Percentiles rank a stretch among this genome's conserved stretches.
Evolutionary conservation across 1,284 basidiomycete species (phyloP).

Genomic region (Cutaneotrichosporon cutaneum): DNA sequence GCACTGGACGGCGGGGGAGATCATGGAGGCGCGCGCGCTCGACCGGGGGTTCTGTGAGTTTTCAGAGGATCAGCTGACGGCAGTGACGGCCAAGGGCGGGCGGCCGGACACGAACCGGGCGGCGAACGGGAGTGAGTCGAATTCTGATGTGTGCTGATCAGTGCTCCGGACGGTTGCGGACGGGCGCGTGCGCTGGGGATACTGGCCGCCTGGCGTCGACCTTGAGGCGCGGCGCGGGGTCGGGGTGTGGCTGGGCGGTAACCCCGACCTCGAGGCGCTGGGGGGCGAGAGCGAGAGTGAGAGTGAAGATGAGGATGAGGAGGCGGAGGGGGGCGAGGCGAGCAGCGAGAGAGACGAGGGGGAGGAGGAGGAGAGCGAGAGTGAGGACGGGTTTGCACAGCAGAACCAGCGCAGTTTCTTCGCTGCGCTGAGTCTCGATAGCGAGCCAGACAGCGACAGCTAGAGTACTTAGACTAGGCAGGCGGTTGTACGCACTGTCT

Average conservation of each 20-base stretch:
- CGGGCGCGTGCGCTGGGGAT: slow-evolving; percentile 76
- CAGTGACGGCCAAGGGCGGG: slow-evolving; percentile 79
- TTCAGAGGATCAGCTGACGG: background rate
- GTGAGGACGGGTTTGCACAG: slow-evolving; percentile 23
- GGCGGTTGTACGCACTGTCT: too few species aligned
- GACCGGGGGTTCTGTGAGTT: slow-evolving; percentile 63
- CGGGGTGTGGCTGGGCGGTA: slow-evolving; percentile 18
- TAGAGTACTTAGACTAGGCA: background rate
- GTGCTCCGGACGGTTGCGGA: slow-evolving; percentile 76
- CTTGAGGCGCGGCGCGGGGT: slow-evolving; percentile 1
- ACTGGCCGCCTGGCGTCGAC: slow-evolving; percentile 65
- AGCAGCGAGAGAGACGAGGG: slow-evolving; percentile 53
- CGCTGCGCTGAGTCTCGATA: slow-evolving; percentile 16
- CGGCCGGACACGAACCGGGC: slow-evolving; percentile 82
- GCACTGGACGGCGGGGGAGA: slow-evolving; percentile 60
- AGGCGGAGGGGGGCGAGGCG: slow-evolving; percentile 70
- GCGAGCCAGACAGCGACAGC: background rate
- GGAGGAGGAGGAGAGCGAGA: slow-evolving; percentile 1
- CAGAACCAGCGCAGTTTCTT: slow-evolving; percentile 22
- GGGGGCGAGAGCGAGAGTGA: slow-evolving; percentile 67
- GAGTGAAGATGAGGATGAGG: slow-evolving; percentile 71
- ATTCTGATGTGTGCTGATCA: too few species aligned
- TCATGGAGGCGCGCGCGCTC: slow-evolving; percentile 73
- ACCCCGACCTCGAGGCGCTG: slow-evolving; percentile 34
- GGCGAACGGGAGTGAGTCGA: slow-evolving; percentile 68